A percentile compares a stretch with the other conserved stretches of the same genome.
These are phyloP conservation scores for Colletotrichum cordylinicola DNA, from an alignment of 2,329 filamentous ascomycete species.

Conservation along the genomic window DNA sequence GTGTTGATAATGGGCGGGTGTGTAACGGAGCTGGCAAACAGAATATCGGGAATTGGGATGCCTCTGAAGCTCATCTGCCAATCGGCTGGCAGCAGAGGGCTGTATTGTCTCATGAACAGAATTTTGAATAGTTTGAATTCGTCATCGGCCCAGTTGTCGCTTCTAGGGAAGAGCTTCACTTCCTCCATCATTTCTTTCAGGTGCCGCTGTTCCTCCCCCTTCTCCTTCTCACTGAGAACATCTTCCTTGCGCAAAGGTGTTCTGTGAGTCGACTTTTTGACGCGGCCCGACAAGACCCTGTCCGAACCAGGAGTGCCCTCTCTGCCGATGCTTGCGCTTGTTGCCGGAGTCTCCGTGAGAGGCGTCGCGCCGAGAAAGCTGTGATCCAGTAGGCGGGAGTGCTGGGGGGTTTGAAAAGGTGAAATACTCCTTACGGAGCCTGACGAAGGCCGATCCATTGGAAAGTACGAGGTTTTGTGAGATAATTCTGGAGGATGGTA, in stretches of 20 bases:
- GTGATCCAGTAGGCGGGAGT: background rate
- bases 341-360: slow-evolving; percentile 16
- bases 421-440: background rate
- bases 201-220: slow-evolving; percentile 3
- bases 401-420: background rate
- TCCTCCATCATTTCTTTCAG: slow-evolving; percentile 44
- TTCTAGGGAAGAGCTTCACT: slow-evolving; percentile 44
- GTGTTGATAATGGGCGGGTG: slow-evolving; percentile 43
- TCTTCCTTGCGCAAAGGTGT: background rate
- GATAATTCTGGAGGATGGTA: background rate
- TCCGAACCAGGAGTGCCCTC: slow-evolving; percentile 12
- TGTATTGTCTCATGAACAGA: slow-evolving; percentile 45
- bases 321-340: slow-evolving; percentile 12
- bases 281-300: slow-evolving; percentile 6
- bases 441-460: slow-evolving; percentile 5
- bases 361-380: slow-evolving; percentile 3
- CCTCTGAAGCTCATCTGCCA: slow-evolving; percentile 47
- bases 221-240: slow-evolving; percentile 17
- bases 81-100: slow-evolving; percentile 43
- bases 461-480: background rate
- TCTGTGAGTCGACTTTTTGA: slow-evolving; percentile 13
- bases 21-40: slow-evolving; percentile 38
- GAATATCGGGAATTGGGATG: slow-evolving; percentile 41
- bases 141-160: slow-evolving; percentile 56
- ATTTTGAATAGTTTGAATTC: slow-evolving; percentile 51